Conservation (phyloP, 139 green algal species). For the Prasinococcaceae sp. region DNA sequence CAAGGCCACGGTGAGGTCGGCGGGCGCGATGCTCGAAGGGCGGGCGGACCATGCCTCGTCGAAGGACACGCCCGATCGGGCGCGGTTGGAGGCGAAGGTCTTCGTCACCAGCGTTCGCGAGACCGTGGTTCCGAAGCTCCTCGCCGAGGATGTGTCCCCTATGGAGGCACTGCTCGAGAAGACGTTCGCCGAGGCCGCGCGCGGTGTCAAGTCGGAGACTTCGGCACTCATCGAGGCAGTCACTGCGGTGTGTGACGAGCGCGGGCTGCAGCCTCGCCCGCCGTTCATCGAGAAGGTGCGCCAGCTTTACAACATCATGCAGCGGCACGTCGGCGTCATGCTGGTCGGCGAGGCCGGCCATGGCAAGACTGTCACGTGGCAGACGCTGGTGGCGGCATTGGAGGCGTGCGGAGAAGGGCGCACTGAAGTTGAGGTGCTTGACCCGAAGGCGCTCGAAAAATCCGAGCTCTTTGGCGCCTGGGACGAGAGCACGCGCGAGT, state of each 20-base stretch:
- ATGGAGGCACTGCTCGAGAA: background rate
- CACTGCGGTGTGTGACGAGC: background rate
- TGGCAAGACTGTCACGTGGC: conserved; percentile 51
- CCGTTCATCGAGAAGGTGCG: conserved; percentile 56
- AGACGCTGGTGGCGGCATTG: background rate
- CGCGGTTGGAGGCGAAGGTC: conserved; percentile 20
- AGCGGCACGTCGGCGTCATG: conserved; percentile 71
- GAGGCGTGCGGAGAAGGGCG: background rate
- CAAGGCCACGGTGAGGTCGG: conserved; percentile 33
- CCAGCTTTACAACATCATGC: conserved; percentile 66
- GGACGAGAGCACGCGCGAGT: conserved; percentile 15
- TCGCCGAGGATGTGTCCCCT: conserved; percentile 20
- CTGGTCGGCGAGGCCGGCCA: conserved; percentile 54
- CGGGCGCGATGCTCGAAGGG: conserved; percentile 17
- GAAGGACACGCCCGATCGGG: no score
- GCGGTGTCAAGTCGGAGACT: background rate
- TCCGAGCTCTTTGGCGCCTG: conserved; percentile 16
- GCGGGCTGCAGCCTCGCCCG: conserved; percentile 32
- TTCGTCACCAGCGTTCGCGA: conserved; percentile 29
- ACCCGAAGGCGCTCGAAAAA: conserved; percentile 19
- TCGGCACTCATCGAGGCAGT: background rate
- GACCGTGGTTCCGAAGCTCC: conserved; percentile 34
- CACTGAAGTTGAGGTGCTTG: conserved; percentile 3
- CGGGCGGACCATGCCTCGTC: no score
- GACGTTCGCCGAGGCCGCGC: background rate